phyloP scores from a whole-genome alignment of 208 protist species.

The Acanthamoeba castellanii region DNA sequence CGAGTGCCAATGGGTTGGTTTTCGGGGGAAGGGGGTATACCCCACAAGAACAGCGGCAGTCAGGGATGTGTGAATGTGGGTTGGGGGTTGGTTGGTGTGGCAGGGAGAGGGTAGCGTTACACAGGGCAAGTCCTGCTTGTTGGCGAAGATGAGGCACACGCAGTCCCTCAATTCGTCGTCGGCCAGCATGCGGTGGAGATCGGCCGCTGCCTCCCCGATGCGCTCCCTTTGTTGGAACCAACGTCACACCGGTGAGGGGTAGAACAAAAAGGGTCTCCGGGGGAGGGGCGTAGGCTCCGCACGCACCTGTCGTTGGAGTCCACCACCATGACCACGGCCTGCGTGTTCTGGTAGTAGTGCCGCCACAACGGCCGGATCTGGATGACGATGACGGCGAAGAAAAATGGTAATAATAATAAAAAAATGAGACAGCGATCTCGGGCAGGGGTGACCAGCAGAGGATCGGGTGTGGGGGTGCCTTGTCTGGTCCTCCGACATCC shows the following conservation, averaged over 20 bases:
- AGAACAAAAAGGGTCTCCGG: background rate
- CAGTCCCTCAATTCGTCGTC: conserved; percentile 93
- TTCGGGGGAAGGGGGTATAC: background rate
- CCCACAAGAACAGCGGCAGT: background rate
- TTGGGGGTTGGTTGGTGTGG: too few species aligned
- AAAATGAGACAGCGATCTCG: too few species aligned
- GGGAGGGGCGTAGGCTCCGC: background rate
- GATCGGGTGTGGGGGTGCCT: background rate
- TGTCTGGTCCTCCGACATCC: conserved; percentile 63
- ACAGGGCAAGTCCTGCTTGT: conserved; percentile 94
- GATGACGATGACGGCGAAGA: conserved; percentile 82
- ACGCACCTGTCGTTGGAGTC: conserved; percentile 87
- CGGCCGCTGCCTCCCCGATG: conserved; percentile 88
- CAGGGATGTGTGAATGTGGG: background rate
- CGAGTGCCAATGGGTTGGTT: background rate
- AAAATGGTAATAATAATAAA: background rate
- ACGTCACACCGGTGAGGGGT: background rate
- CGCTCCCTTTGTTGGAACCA: conserved; percentile 80
- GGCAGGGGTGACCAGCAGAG: background rate
- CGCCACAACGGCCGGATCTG: conserved; percentile 94
- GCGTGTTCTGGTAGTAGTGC: conserved; percentile 96
- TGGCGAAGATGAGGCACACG: conserved; percentile 92
- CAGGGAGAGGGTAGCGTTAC: background rate
- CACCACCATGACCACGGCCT: conserved; percentile 96
- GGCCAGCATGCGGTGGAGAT: conserved; percentile 90